Evolutionary conservation across 257 asterid species (phyloP), one percentile per base, ranked within the genome.

Genomic region (Lavandula angustifolia): DNA sequence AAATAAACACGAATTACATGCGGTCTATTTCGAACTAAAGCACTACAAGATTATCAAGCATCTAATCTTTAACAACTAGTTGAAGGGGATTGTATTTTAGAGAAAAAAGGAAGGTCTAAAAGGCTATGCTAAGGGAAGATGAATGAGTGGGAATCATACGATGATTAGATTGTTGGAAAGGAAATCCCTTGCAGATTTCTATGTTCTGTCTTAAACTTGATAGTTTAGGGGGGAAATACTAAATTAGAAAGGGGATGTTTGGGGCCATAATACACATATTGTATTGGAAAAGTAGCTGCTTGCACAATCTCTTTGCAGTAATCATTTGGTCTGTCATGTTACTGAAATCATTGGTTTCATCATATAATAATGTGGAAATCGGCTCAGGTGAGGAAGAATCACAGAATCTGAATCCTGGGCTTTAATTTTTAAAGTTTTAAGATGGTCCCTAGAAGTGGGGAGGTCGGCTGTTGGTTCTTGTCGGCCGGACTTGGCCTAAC

Each of bases 311-410:
- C 81, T 78, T 80, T 70, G 62, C 65, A 49, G 78, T 72, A 84
- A 81, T 79, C 83, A 89, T 82, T 78, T 66, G 80, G 82, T 76
- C 75, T 77, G 84, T 76, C 95, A 84, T 78, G 94, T 89, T 84
- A 89, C 91, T 70, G 80, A 84, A 22, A 86, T 86, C 80, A 86
- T 84, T 80, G 79, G 68, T 64, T 74, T 76, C 77, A 66, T 70
- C 14, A 67, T 62, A 63, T 29, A 73, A 74, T 70, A 77, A 67
- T 73, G 68, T 58, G 27, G 48, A 68, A 71, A 77, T 51, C 51
- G 67, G 50, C 58, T 62, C 66, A 64, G 71, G 22, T 64, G 63
- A 73, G 48, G 60, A 12, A 58, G 44, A 44, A 76, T 48, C 80
- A 62, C 52, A 46, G 88, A 72, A 85, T 79, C 81, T 71, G 78